Percentiles rank a stretch among this genome's conserved stretches.
Conservation (phyloP, 441 rosid species). For the Aquilaria agallochum region DNA sequence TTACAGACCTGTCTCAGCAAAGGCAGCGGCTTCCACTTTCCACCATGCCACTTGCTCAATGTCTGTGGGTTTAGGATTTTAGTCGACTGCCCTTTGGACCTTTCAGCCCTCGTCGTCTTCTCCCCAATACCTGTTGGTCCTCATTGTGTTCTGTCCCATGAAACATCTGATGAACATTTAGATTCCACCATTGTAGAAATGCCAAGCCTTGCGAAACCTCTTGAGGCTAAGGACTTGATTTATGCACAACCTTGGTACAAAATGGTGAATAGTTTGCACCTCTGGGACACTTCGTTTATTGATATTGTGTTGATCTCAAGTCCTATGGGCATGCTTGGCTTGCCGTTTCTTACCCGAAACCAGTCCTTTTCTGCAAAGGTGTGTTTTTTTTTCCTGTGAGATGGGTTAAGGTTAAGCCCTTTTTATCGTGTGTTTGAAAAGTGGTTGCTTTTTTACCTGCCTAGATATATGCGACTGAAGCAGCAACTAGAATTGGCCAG, state of each 20-base stretch:
- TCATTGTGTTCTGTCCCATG: slow-evolving; percentile 16
- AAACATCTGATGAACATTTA: slow-evolving; percentile 12
- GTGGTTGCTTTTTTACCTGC: slow-evolving; percentile 11
- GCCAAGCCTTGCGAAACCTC: slow-evolving; percentile 34
- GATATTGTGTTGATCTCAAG: slow-evolving; percentile 72
- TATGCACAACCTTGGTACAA: slow-evolving; percentile 77
- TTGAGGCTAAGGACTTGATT: slow-evolving; percentile 42
- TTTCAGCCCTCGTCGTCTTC: slow-evolving; percentile 61
- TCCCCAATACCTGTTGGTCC: slow-evolving; percentile 46
- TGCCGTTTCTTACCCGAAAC: slow-evolving; percentile 63
- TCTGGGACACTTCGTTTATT: slow-evolving; percentile 76
- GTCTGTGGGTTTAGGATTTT: slow-evolving; percentile 66
- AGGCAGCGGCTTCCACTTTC: slow-evolving; percentile 68
- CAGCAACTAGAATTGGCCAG: slow-evolving; percentile 66
- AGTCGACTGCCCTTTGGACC: slow-evolving; percentile 77
- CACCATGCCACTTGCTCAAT: slow-evolving; percentile 63
- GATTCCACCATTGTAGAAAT: slow-evolving; percentile 30
- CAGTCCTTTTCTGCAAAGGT: slow-evolving; percentile 78
- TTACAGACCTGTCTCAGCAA: slow-evolving; percentile 78
- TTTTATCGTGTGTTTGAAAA: not conserved
- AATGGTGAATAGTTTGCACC: slow-evolving; percentile 54
- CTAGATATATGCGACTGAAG: slow-evolving; percentile 80
- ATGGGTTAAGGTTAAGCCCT: not conserved
- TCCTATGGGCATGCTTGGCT: slow-evolving; percentile 74
- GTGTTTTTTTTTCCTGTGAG: not conserved